Evolutionary conservation across 164 flowering plant genomes (phyloP), one percentile per base, ranked within the genome.

Genomic region (Protea cynaroides): DNA sequence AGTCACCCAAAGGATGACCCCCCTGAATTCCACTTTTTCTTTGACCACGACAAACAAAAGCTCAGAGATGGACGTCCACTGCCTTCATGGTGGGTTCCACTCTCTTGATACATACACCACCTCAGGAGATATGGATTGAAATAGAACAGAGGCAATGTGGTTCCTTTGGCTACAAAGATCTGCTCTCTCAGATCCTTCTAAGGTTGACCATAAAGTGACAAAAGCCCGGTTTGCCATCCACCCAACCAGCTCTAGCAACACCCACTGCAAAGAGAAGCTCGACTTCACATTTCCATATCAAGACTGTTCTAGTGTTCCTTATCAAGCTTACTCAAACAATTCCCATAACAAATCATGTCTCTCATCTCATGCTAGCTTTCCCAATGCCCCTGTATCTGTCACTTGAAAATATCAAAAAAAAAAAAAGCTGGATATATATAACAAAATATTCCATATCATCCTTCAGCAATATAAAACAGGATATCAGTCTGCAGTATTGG

Each of bases 1-100:
- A 79, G 76, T 66, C 63, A 76, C 59, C 72, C 36, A 58, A 63
- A 67, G 65, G 69, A 47, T 58, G 66, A 29, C 71, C 68, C 65
- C 69, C 60, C 49, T 52, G 23, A 37, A 69, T 29, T 24, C 14
- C 71, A 54, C 65, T 78, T 77, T 82, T 81, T 72, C 73, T 58
- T 77, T 80, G 82, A 81, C 79, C 72, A 63, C 49, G 78, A 81
- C 80, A 75, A 75, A 70, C 69, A 79, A 70, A 71, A 49, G 52
- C 71, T 69, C 66, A 34, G 68, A 75, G 68, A 80, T 74, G 55
- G 87, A 84, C 84, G 64, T 76, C 79, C 86, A 83, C 87, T 83
- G 74, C 75, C 67, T 68, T 61, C 71, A 68, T 71, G 72, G 79
- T 75, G 84, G 89, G 75, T 60, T 68, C 69, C 70, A 60, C 72